phyloP scores from a whole-genome alignment of 1,139 yeast genomes.

The Meyerozyma smithsonii region DNA sequence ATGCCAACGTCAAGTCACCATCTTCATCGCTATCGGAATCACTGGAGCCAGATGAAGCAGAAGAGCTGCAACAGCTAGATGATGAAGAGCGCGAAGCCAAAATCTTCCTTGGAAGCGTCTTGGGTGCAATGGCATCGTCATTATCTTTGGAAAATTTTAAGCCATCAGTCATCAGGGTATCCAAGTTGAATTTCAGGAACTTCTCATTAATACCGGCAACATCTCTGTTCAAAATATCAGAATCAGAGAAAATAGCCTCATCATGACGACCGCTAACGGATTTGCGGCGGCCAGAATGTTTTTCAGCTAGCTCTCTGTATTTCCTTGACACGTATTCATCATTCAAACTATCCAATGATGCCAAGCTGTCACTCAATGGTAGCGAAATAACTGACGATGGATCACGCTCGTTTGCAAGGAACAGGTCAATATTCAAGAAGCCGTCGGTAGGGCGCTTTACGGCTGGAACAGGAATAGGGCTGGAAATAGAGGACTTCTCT shows the following conservation, averaged over 20 bases:
- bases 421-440: background rate
- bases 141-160: constrained; percentile 12
- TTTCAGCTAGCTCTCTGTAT: constrained; percentile 27
- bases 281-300: constrained; percentile 1
- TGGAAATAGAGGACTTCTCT: constrained; percentile 16
- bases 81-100: constrained; percentile 8
- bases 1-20: constrained; percentile 51
- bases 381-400: constrained; percentile 42
- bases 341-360: constrained; percentile 69
- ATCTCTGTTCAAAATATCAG: background rate
- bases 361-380: constrained; percentile 71
- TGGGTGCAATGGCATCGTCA: constrained; percentile 15
- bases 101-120: constrained; percentile 6
- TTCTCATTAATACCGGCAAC: constrained; percentile 22
- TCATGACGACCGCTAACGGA: constrained; percentile 1
- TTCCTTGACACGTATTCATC: constrained; percentile 46
- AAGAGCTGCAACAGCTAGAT: constrained; percentile 9
- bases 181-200: constrained; percentile 35
- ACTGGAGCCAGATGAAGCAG: constrained; percentile 11
- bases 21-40: constrained; percentile 32
- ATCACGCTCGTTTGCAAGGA: constrained; percentile 16
- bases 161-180: constrained; percentile 27
- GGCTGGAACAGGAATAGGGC: constrained; percentile 18
- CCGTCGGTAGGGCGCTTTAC: constrained; percentile 7
- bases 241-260: constrained; percentile 1